These are phyloP conservation scores for Microbotryum intermedium DNA, from an alignment of 1,284 basidiomycete genomes.

Conservation along the genomic window DNA sequence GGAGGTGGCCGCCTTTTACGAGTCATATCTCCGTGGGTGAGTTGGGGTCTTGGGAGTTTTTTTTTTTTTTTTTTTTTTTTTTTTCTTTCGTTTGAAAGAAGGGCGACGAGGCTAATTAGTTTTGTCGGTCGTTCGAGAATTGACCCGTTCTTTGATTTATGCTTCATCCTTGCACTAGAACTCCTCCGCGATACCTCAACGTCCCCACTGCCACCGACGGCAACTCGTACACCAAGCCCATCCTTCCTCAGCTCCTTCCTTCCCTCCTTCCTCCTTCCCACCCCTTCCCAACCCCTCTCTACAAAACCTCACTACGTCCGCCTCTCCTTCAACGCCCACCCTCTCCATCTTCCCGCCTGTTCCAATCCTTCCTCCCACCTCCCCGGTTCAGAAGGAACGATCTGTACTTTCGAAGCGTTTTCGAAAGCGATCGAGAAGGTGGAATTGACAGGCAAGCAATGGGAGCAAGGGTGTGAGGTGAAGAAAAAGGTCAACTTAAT, in stretches of 20 bases:
- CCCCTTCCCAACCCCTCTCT: background rate
- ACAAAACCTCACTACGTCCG: constrained; percentile 17
- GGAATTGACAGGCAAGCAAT: constrained; percentile 8
- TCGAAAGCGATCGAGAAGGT: constrained; percentile 6
- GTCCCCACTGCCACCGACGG: background rate
- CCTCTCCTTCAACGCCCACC: constrained; percentile 17
- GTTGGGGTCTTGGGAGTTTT: background rate
- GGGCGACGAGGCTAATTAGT: too few species aligned
- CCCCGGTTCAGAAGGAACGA: constrained; percentile 3
- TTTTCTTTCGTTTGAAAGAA: too few species aligned
- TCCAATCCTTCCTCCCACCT: constrained; percentile 5
- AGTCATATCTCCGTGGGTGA: constrained; percentile 16
- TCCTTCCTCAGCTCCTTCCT: constrained; percentile 5
- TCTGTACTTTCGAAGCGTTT: constrained; percentile 27
- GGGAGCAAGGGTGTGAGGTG: constrained; percentile 12
- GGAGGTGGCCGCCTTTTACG: constrained; percentile 30
- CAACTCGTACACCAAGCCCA: background rate
- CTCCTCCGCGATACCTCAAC: constrained; percentile 6
- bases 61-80: background rate
- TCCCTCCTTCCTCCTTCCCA: background rate
- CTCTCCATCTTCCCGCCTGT: constrained; percentile 17
- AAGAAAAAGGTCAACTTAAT: background rate
- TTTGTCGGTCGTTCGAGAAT: too few species aligned
- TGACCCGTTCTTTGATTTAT: too few species aligned
- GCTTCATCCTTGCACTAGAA: too few species aligned